A percentile compares a stretch with the other conserved stretches of the same genome.
phyloP scores from a whole-genome alignment of 768 basidiomycete species.

The Phanerochaete sordida region DNA sequence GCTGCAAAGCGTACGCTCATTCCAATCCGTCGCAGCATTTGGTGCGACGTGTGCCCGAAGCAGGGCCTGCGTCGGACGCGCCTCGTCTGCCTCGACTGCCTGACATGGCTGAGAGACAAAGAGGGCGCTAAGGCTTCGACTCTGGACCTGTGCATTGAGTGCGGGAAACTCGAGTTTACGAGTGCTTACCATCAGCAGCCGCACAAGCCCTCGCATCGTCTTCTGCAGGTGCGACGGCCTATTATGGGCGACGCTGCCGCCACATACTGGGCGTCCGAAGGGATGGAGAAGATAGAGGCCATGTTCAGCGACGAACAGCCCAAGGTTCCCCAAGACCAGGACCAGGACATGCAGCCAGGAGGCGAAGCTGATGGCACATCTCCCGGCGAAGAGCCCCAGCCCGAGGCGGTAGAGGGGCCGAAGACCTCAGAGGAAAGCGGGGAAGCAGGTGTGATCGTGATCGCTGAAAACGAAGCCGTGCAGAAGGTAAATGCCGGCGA shows the following conservation, averaged over 20 bases:
- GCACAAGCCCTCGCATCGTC: neutral
- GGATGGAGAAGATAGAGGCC: neutral
- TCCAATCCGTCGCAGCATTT: neutral
- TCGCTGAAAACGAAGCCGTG: no score
- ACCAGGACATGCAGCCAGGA: no score
- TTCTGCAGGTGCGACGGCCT: neutral
- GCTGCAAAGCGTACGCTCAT: neutral
- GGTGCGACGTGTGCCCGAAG: neutral
- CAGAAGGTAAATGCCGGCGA: no score
- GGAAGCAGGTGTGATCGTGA: no score
- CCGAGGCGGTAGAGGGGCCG: no score
- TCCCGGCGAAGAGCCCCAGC: no score
- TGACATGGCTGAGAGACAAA: neutral
- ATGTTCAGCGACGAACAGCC: neutral
- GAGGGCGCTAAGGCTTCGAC: neutral
- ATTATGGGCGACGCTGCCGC: neutral
- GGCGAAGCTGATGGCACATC: no score
- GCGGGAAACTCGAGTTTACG: neutral
- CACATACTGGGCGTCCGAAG: no score
- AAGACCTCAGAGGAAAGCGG: no score
- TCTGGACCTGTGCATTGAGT: neutral
- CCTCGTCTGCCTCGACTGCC: neutral
- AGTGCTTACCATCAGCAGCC: neutral
- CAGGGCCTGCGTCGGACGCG: neutral
- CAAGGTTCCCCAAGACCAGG: no score